Conservation (phyloP, 179 eudicot genomes). For the Kewa caespitosa region DNA sequence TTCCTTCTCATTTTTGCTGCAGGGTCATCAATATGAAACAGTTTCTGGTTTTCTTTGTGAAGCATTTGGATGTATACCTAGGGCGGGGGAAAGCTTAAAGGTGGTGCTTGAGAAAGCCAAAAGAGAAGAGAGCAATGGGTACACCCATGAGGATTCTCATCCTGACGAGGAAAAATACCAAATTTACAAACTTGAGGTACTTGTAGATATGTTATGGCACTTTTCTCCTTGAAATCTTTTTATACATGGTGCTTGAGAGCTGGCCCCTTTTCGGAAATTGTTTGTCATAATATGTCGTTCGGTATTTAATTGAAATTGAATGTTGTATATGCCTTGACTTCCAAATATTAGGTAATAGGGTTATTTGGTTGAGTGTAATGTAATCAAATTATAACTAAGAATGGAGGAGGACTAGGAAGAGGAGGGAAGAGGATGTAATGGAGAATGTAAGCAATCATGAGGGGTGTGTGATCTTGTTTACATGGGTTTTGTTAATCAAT, state of each 20-base stretch:
- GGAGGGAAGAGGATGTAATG: neutral
- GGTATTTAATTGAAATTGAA: neutral
- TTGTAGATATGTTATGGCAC: no score
- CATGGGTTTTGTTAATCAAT: no score
- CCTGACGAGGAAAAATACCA: slow-evolving; percentile 20
- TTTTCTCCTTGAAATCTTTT: neutral
- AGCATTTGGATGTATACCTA: slow-evolving; percentile 29
- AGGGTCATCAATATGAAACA: slow-evolving; percentile 32
- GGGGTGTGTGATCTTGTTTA: no score
- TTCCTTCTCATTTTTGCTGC: slow-evolving; percentile 6
- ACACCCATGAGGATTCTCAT: slow-evolving; percentile 4
- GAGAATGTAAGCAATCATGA: no score
- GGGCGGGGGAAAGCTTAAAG: slow-evolving; percentile 26
- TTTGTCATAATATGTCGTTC: neutral
- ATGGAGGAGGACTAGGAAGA: no score
- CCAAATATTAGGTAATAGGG: neutral
- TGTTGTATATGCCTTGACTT: neutral
- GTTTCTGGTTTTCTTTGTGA: slow-evolving; percentile 32
- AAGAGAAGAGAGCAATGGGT: slow-evolving; percentile 12
- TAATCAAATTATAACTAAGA: no score
- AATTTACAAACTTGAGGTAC: slow-evolving; percentile 30
- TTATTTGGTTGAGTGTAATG: neutral
- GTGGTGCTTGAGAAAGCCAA: slow-evolving; percentile 26
- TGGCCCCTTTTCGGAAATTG: neutral
- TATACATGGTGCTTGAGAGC: neutral